Percentiles rank a stretch among this genome's conserved stretches.
phyloP scores from a whole-genome alignment of 371 early-diverging fungal genomes.

The Mycotypha africana region DNA sequence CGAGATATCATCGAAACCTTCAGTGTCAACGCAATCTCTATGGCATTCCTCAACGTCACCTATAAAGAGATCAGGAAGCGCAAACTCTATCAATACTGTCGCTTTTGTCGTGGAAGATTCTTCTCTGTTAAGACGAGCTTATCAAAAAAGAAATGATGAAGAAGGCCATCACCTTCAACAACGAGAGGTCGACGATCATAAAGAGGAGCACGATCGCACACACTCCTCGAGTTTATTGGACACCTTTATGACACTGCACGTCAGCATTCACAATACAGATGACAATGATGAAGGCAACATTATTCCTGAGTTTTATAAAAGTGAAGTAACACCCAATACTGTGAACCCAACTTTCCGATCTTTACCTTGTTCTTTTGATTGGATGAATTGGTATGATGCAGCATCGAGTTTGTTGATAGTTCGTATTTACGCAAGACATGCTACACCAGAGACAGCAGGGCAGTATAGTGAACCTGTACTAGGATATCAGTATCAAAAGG shows the following conservation, averaged over 20 bases:
- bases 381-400: conserved; percentile 30
- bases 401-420: conserved; percentile 25
- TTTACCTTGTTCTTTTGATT: conserved; percentile 17
- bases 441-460: conserved; percentile 36
- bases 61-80: conserved; percentile 25
- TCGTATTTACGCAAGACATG: conserved; percentile 44
- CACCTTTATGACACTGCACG: conserved; percentile 24
- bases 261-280: background rate
- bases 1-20: background rate
- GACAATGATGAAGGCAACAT: conserved; percentile 6
- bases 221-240: conserved; percentile 19
- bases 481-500: background rate
- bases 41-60: no score
- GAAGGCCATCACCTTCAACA: no score
- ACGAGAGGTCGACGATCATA: no score
- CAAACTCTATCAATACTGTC: conserved; percentile 24
- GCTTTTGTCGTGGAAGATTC: conserved; percentile 35
- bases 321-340: conserved; percentile 40
- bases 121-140: conserved; percentile 34
- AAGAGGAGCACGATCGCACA: no score
- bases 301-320: conserved; percentile 21
- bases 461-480: conserved; percentile 12
- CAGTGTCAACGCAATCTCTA: background rate
- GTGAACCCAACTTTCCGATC: conserved; percentile 35
- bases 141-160: conserved; percentile 14